phyloP scores from a whole-genome alignment of 805 yeast genomes.

The Ogataea chonburiensis region DNA sequence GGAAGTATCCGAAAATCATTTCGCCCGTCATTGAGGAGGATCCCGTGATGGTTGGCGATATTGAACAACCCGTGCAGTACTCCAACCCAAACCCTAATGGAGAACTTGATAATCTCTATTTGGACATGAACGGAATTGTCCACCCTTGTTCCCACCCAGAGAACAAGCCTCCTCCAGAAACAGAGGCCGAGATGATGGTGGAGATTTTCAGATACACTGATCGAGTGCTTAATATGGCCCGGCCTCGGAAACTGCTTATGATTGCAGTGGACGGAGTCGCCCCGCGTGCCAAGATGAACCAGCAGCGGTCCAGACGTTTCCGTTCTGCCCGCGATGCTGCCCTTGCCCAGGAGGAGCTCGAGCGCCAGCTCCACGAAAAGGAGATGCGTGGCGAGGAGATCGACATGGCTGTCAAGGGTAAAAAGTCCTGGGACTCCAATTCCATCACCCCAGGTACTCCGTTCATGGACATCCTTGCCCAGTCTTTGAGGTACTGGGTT shows the following conservation, averaged over 20 bases:
- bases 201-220: slow-evolving; percentile 93
- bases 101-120: slow-evolving; percentile 86
- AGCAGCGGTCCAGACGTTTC: slow-evolving; percentile 91
- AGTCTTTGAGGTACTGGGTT: slow-evolving; percentile 84
- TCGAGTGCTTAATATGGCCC: slow-evolving; percentile 86
- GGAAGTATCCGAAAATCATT: slow-evolving; percentile 90
- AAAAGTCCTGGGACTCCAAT: slow-evolving; percentile 90
- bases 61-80: slow-evolving; percentile 63
- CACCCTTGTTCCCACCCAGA: slow-evolving; percentile 99
- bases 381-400: slow-evolving; percentile 69
- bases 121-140: slow-evolving; percentile 99
- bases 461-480: slow-evolving; percentile 88
- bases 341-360: slow-evolving; percentile 69
- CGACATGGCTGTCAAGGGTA: slow-evolving; percentile 70
- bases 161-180: slow-evolving; percentile 91
- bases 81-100: slow-evolving; percentile 88
- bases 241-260: slow-evolving; percentile 89
- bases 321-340: slow-evolving; percentile 89
- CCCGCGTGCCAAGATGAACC: slow-evolving; percentile 97
- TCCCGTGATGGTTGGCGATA: slow-evolving; percentile 55
- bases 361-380: slow-evolving; percentile 54
- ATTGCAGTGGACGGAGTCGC: slow-evolving; percentile 99
- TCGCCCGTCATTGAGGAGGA: slow-evolving; percentile 84
- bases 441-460: slow-evolving; percentile 99
- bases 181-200: slow-evolving; percentile 94